Conservation (phyloP, 2,329 filamentous ascomycete genomes). For the Ascosphaera apis region DNA sequence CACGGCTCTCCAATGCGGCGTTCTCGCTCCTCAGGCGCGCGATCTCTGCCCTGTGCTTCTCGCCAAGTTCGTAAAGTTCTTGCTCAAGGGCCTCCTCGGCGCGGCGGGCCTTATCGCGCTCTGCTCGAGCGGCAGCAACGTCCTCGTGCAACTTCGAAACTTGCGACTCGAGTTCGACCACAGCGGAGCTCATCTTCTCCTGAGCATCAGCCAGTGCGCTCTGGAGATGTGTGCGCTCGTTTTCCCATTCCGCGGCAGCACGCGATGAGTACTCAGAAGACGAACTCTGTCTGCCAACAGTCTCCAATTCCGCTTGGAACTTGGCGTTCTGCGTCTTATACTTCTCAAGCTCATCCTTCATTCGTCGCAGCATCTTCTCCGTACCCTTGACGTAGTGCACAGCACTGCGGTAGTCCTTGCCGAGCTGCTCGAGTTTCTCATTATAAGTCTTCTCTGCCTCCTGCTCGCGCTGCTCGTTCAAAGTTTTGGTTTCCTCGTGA, state of each 20-base stretch:
- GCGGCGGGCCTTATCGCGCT: constrained; percentile 44
- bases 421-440: constrained; percentile 78
- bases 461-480: constrained; percentile 56
- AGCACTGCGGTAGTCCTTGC: constrained; percentile 93
- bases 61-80: constrained; percentile 32
- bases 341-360: constrained; percentile 88
- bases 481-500: constrained; percentile 64
- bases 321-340: constrained; percentile 73
- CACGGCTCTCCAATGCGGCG: constrained; percentile 53
- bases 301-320: constrained; percentile 59
- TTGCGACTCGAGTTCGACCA: constrained; percentile 46
- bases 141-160: constrained; percentile 46
- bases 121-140: constrained; percentile 38
- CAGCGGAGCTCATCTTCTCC: constrained; percentile 40
- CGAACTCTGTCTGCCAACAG: constrained; percentile 32
- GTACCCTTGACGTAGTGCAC: constrained; percentile 97
- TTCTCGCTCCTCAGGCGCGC: constrained; percentile 73
- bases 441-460: constrained; percentile 77
- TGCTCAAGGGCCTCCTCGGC: constrained; percentile 30
- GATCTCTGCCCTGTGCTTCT: constrained; percentile 42
- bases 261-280: constrained; percentile 11
- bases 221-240: constrained; percentile 45
- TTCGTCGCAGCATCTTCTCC: constrained; percentile 96
- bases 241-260: constrained; percentile 44
- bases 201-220: constrained; percentile 47